Evolutionary conservation across 2,329 filamentous ascomycete genomes (phyloP).

Genomic region (Claviceps quebecensis): DNA sequence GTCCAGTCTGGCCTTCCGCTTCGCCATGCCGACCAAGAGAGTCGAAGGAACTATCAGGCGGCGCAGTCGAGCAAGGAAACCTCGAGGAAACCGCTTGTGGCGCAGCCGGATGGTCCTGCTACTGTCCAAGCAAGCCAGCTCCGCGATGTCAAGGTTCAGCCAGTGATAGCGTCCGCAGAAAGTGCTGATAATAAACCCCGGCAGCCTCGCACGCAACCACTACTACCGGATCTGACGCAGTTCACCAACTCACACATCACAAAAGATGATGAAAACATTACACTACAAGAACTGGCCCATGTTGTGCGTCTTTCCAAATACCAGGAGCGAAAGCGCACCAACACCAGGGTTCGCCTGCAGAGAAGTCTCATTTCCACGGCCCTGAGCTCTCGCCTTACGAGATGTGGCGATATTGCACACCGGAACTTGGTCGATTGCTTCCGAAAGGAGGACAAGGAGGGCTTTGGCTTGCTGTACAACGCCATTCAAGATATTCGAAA

Average conservation of each 20-base stretch:
- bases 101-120: conserved; percentile 24
- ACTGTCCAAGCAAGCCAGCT: conserved; percentile 17
- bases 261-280: conserved; percentile 50
- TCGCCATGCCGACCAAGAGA: conserved; percentile 30
- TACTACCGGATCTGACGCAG: conserved; percentile 51
- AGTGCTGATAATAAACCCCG: conserved; percentile 30
- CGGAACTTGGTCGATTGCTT: conserved; percentile 67
- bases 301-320: conserved; percentile 65
- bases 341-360: conserved; percentile 59
- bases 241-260: conserved; percentile 49
- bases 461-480: conserved; percentile 60
- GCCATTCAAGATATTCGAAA: conserved; percentile 67
- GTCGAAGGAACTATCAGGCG: conserved; percentile 24
- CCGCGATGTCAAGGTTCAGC: conserved; percentile 13
- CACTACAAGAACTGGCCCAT: conserved; percentile 64
- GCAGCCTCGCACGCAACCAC: conserved; percentile 31
- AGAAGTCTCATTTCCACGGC: conserved; percentile 62
- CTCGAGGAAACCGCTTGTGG: conserved; percentile 35
- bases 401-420: conserved; percentile 61
- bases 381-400: conserved; percentile 58
- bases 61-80: conserved; percentile 24
- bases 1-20: conserved; percentile 23
- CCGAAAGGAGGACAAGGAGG: conserved; percentile 63
- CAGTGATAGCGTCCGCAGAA: conserved; percentile 17
- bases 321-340: conserved; percentile 65